These are phyloP conservation scores for Penicillium pulvis DNA, from an alignment of 495 filamentous ascomycete species.

Conservation along the genomic window DNA sequence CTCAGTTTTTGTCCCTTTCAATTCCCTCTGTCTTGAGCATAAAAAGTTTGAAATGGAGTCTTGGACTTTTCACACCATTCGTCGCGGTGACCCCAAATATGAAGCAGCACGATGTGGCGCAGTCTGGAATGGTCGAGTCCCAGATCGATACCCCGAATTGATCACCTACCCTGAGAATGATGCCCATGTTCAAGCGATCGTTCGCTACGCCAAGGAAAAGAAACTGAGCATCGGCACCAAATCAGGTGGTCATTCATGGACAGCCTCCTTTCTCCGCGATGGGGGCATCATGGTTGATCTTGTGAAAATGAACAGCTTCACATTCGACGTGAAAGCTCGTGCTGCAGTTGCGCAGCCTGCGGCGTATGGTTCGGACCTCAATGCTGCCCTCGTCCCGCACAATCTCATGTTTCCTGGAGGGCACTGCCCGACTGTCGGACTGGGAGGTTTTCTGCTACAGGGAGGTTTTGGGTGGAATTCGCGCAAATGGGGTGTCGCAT, in stretches of 20 bases:
- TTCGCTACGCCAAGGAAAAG: neutral
- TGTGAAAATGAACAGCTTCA: neutral
- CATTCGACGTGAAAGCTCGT: neutral
- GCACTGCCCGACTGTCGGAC: constrained; percentile 57
- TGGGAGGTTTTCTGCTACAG: constrained; percentile 56
- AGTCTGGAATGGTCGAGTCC: neutral
- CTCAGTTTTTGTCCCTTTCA: too few species aligned
- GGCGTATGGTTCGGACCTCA: neutral
- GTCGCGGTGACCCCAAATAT: neutral
- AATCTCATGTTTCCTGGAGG: constrained; percentile 21
- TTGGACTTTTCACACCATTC: neutral
- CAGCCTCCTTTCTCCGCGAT: neutral
- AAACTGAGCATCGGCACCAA: neutral
- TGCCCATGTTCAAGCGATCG: neutral
- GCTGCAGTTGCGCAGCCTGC: neutral
- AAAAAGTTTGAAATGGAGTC: neutral
- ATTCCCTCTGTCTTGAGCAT: neutral
- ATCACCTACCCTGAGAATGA: neutral
- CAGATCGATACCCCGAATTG: neutral
- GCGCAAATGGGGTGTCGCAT: constrained; percentile 57
- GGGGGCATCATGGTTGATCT: neutral
- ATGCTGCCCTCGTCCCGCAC: neutral
- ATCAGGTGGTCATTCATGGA: neutral
- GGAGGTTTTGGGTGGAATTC: constrained; percentile 60
- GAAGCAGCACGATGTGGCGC: neutral